Evolutionary conservation across 495 filamentous ascomycete genomes (phyloP), one percentile per base, ranked within the genome.

Genomic region (Podospora bellae-mahoneyi): DNA sequence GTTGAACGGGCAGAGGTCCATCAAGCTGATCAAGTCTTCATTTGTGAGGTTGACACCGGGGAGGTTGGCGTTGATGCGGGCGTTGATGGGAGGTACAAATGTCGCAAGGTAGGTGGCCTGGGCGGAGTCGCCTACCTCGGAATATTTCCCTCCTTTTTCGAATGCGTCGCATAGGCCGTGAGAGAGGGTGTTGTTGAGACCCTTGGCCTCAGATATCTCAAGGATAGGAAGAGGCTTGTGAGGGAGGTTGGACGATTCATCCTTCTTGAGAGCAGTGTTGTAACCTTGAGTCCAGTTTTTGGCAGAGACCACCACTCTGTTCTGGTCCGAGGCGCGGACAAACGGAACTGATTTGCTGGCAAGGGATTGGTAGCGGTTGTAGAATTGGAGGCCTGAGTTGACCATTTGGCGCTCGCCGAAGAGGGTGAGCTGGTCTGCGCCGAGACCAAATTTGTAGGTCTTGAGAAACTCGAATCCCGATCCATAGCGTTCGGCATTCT

Each of bases 1-100:
- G 66, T 89, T 84, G 75, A 92, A 97, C 0, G 92, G 86, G 74
- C 93, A 97, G 53, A 97, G 79, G 73, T 96, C 93, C 91, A 97
- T 94, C 18, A 97, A 75, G 30, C 80, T 80, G 70, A 91, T 81
- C 6, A 87, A 84, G 13, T 93, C 85, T n/a, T 56, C 28, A 5
- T 76, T 56, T 7, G 76, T 68, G 0, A 96, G 77, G 23, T 86
- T 85, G 0, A 85, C 84, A 2, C 88, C 87, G 0, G 84, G 83
- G 1, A 97, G 81, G 55, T 86, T 78, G 13, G 72, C 60, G 71
- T 91, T 90, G 39, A 96, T 75, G 9, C 91, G 85, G 2, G 79
- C 71, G 1, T 81, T 82, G 64, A 96, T 90, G 3, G 86, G 72
- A 0, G 88, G 85, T 0, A 84, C 78, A 73, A 93, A 92, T 26